A percentile compares a stretch with the other conserved stretches of the same genome.
phyloP scores from a whole-genome alignment of 345 rosid species.

The Citrus australasica region DNA sequence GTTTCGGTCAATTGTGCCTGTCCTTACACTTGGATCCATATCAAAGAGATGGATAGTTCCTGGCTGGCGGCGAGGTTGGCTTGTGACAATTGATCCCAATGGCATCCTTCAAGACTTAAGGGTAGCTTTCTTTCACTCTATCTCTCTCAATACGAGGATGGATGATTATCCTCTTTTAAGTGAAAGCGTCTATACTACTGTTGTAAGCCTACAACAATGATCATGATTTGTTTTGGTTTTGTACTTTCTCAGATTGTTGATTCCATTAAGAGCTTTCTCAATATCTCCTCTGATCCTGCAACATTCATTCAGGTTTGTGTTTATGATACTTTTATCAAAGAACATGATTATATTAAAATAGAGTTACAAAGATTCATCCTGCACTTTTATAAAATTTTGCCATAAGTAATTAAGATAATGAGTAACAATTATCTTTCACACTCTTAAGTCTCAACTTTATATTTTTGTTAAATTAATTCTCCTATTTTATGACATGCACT shows the following conservation, averaged over 20 bases:
- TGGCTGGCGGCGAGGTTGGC: conserved; percentile 83
- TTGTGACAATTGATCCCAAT: conserved; percentile 50
- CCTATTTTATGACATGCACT: background rate
- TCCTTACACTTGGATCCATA: conserved; percentile 62
- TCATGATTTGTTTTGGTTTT: background rate
- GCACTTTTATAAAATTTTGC: background rate
- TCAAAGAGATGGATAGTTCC: conserved; percentile 81
- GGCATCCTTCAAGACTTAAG: conserved; percentile 44
- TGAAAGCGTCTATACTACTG: background rate
- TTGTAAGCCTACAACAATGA: background rate
- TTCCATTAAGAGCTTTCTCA: conserved; percentile 12
- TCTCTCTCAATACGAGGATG: background rate
- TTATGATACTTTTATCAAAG: background rate
- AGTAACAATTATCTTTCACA: no score
- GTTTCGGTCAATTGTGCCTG: conserved; percentile 54
- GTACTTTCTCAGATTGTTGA: conserved; percentile 24
- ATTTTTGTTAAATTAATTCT: background rate
- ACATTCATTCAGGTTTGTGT: conserved; percentile 51
- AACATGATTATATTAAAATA: no score
- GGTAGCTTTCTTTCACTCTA: conserved; percentile 27
- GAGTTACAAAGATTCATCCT: background rate
- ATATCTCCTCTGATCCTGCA: conserved; percentile 35
- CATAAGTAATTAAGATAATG: no score
- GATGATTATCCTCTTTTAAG: background rate
- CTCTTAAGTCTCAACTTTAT: no score